These are phyloP conservation scores for Aspergillus sojae DNA, from an alignment of 2,329 filamentous ascomycete genomes.

Conservation along the genomic window DNA sequence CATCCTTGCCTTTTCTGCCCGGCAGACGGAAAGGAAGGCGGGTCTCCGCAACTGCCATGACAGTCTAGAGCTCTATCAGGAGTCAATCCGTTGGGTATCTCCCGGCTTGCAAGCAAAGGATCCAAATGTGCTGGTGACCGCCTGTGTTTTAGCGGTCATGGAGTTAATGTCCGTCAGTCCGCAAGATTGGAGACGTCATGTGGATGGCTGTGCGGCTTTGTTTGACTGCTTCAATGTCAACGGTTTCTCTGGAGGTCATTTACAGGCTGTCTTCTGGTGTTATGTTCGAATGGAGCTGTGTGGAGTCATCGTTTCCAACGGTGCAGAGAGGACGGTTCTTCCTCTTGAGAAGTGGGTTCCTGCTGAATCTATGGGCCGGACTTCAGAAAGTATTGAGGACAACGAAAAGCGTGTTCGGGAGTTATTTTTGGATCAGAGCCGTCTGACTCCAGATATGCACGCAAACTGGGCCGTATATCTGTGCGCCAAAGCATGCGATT, in stretches of 20 bases:
- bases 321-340: slow-evolving; percentile 52
- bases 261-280: slow-evolving; percentile 59
- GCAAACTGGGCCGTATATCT: slow-evolving; percentile 63
- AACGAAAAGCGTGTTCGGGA: slow-evolving; percentile 23
- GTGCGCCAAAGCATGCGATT: slow-evolving; percentile 53
- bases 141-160: slow-evolving; percentile 55
- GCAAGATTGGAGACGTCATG: slow-evolving; percentile 56
- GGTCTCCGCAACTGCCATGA: slow-evolving; percentile 47
- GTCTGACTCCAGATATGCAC: slow-evolving; percentile 52
- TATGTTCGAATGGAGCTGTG: slow-evolving; percentile 60
- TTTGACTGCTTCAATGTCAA: slow-evolving; percentile 54
- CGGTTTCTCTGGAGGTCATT: slow-evolving; percentile 53
- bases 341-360: slow-evolving; percentile 53
- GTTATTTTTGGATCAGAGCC: slow-evolving; percentile 23
- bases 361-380: slow-evolving; percentile 30
- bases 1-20: slow-evolving; percentile 55
- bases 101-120: slow-evolving; percentile 51
- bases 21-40: slow-evolving; percentile 53
- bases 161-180: slow-evolving; percentile 52
- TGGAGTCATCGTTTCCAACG: slow-evolving; percentile 56
- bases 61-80: slow-evolving; percentile 55
- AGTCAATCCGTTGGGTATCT: slow-evolving; percentile 51
- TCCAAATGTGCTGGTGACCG: slow-evolving; percentile 54
- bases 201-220: slow-evolving; percentile 58
- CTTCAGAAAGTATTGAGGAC: slow-evolving; percentile 29